phyloP scores from a whole-genome alignment of 1,284 basidiomycete genomes.

The Schizophyllum amplum region DNA sequence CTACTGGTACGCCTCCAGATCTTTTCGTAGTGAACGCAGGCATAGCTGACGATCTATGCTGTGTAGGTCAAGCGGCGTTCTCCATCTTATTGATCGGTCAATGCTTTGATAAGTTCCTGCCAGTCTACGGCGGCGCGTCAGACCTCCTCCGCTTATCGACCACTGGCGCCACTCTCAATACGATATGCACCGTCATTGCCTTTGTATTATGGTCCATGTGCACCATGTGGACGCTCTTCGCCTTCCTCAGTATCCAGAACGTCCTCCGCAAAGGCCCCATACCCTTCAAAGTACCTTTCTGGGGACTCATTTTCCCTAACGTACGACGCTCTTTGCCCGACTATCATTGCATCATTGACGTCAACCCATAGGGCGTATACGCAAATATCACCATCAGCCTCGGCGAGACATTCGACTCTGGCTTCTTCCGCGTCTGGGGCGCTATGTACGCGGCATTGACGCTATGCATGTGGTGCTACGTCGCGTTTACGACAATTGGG shows the following conservation, averaged over 20 bases:
- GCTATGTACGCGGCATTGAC: not conserved
- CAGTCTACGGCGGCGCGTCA: not conserved
- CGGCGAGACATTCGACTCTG: not conserved
- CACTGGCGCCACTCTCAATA: slow-evolving; percentile 24
- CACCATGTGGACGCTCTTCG: slow-evolving; percentile 45
- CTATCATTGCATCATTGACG: not conserved
- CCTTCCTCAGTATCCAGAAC: slow-evolving; percentile 34
- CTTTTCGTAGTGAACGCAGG: not conserved
- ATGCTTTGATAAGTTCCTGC: slow-evolving; percentile 25
- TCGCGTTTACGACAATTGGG: not conserved
- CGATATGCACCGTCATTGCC: slow-evolving; percentile 36
- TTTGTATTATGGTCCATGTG: slow-evolving; percentile 48
- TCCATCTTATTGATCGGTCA: slow-evolving; percentile 32
- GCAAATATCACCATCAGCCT: not conserved
- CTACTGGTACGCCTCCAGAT: slow-evolving; percentile 19
- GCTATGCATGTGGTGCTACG: not conserved
- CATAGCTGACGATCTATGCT: not conserved
- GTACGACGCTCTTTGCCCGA: not conserved
- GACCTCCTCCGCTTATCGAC: not conserved
- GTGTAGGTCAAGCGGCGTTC: slow-evolving; percentile 46
- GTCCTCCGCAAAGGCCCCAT: slow-evolving; percentile 29
- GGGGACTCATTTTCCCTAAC: slow-evolving; percentile 57
- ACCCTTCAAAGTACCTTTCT: slow-evolving; percentile 42
- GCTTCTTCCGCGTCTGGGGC: not conserved
- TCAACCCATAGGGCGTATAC: slow-evolving; percentile 13